These are phyloP conservation scores for Trapa bicornis DNA, from an alignment of 345 rosid genomes.

Conservation along the genomic window DNA sequence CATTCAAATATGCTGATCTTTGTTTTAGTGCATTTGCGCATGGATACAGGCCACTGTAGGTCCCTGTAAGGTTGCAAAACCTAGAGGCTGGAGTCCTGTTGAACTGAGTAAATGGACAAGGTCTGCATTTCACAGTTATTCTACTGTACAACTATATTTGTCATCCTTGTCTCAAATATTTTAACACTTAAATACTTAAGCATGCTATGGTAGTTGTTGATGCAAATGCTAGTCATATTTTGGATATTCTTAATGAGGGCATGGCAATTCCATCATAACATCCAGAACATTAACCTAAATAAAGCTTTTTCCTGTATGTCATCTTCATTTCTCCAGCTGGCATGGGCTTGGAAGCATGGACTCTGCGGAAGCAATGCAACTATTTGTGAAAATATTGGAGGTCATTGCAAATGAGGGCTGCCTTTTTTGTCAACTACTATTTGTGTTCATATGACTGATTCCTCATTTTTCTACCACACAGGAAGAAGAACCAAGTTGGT, in stretches of 20 bases:
- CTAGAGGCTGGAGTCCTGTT: slow-evolving; percentile 89
- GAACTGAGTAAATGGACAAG: slow-evolving; percentile 97
- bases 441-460: slow-evolving; percentile 1
- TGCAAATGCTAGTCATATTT: background rate
- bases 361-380: slow-evolving; percentile 95
- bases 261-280: background rate
- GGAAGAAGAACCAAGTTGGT: slow-evolving; percentile 99
- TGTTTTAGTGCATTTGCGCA: background rate
- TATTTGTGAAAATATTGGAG: slow-evolving; percentile 97
- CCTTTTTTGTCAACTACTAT: slow-evolving; percentile 4
- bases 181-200: background rate
- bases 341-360: slow-evolving; percentile 90
- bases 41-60: slow-evolving; percentile 80
- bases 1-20: background rate
- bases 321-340: slow-evolving; percentile 52
- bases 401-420: slow-evolving; percentile 24
- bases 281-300: background rate
- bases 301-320: background rate
- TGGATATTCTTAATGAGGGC: background rate
- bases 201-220: background rate
- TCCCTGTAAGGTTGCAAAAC: slow-evolving; percentile 78
- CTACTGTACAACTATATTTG: background rate
- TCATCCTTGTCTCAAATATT: background rate
- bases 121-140: slow-evolving; percentile 22
- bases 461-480: slow-evolving; percentile 16